A percentile compares a stretch with the other conserved stretches of the same genome.
phyloP scores from a whole-genome alignment of 192 early-diverging fungal genomes.

The Fimicolochytrium jonesii region DNA sequence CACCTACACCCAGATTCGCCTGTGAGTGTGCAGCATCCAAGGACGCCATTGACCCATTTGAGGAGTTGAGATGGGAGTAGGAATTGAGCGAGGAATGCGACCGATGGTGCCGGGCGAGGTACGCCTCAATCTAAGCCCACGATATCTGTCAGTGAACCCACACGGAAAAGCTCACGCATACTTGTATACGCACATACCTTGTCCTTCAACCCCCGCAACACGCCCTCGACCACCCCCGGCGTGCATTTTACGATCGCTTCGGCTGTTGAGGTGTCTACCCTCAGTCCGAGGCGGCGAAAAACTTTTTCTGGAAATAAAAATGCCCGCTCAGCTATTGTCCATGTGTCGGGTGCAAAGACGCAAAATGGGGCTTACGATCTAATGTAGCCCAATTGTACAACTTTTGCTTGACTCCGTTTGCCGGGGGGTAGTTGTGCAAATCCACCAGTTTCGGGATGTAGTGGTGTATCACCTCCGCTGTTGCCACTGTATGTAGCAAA shows the following conservation, averaged over 20 bases:
- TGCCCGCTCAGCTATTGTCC: background rate
- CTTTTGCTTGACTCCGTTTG: conserved; percentile 47
- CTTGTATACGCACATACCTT: conserved; percentile 35
- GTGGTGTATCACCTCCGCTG: conserved; percentile 47
- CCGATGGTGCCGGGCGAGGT: background rate
- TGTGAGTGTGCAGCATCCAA: background rate
- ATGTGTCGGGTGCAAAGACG: background rate
- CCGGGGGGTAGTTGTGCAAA: conserved; percentile 51
- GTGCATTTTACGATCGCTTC: conserved; percentile 35
- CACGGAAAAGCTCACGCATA: background rate
- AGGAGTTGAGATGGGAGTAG: too few relatives aligned
- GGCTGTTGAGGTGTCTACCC: conserved; percentile 41
- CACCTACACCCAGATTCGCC: background rate
- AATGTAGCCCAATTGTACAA: conserved; percentile 57
- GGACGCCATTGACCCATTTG: too few relatives aligned
- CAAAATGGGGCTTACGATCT: conserved; percentile 32
- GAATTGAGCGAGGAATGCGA: too few relatives aligned
- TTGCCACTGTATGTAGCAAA: conserved; percentile 27
- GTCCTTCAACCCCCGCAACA: conserved; percentile 40
- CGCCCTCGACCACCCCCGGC: conserved; percentile 45
- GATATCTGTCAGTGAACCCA: background rate
- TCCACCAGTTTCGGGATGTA: conserved; percentile 51
- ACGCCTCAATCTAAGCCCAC: background rate
- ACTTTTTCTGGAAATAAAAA: conserved; percentile 40
- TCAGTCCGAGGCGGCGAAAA: too few relatives aligned